A percentile compares a stretch with the other conserved stretches of the same genome.
Conservation (phyloP, 1,284 basidiomycete genomes). For the Anthracocystis setariae region DNA sequence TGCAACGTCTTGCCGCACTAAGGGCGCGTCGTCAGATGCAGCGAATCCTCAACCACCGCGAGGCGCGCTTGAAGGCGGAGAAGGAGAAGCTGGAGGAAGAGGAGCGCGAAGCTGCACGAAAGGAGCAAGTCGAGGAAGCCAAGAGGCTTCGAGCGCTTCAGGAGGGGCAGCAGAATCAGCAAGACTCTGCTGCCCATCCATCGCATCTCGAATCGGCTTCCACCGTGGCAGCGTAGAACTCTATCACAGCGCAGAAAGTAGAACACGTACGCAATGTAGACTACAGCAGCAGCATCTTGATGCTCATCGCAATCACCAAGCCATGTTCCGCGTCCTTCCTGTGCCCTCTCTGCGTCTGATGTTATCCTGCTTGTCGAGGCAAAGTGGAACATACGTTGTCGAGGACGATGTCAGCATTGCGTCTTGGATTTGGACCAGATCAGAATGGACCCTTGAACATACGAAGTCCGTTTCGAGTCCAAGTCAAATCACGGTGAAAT, state of each 20-base stretch:
- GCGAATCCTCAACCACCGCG: conserved; percentile 13
- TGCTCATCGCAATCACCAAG: too few relatives aligned
- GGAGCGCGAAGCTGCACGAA: conserved; percentile 29
- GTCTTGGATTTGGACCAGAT: too few relatives aligned
- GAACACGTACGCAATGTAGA: neutral
- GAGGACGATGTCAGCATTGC: too few relatives aligned
- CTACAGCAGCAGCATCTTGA: too few relatives aligned
- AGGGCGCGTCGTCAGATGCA: conserved; percentile 15
- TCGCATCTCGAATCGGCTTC: conserved; percentile 23
- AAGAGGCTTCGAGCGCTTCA: conserved; percentile 29
- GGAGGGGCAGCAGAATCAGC: conserved; percentile 23
- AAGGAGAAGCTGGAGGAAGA: conserved; percentile 26
- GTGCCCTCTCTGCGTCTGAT: too few relatives aligned
- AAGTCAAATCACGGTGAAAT: too few relatives aligned
- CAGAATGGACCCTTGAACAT: neutral
- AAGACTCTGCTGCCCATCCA: conserved; percentile 11
- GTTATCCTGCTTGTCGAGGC: too few relatives aligned
- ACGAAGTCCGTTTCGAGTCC: too few relatives aligned
- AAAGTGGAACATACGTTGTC: too few relatives aligned
- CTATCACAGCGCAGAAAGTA: neutral
- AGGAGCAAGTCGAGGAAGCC: conserved; percentile 29
- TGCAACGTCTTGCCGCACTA: conserved; percentile 9
- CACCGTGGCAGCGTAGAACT: conserved; percentile 12
- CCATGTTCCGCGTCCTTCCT: too few relatives aligned
- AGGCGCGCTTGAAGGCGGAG: conserved; percentile 17